Conservation (phyloP, 2,329 filamentous ascomycete species). For the Trichoderma brevicompactum region DNA sequence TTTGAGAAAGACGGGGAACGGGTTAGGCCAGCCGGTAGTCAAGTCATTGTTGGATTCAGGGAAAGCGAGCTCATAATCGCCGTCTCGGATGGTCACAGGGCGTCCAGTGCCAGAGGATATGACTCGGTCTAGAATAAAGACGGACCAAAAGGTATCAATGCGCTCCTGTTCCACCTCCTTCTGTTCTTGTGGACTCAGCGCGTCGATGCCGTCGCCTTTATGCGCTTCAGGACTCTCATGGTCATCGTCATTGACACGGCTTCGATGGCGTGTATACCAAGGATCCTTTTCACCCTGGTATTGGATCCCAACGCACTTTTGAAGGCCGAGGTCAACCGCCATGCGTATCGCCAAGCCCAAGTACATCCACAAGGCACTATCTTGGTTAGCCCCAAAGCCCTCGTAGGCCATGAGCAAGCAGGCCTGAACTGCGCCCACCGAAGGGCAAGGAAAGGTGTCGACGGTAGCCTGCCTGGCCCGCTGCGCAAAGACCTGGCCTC, state of each 20-base stretch:
- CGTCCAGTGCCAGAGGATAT: conserved; percentile 87
- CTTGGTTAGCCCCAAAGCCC: conserved; percentile 84
- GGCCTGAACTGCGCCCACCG: conserved; percentile 81
- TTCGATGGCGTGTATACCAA: conserved; percentile 53
- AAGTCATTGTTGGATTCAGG: conserved; percentile 56
- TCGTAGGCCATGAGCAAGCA: conserved; percentile 85
- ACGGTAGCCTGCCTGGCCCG: conserved; percentile 82
- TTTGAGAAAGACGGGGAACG: conserved; percentile 78
- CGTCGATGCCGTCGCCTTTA: conserved; percentile 45
- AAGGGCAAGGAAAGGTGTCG: conserved; percentile 81
- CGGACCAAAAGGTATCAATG: conserved; percentile 86
- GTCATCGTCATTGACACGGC: conserved; percentile 42
- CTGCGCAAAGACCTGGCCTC: conserved; percentile 78
- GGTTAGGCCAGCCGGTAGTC: conserved; percentile 70
- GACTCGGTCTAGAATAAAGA: conserved; percentile 84
- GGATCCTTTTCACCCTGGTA: conserved; percentile 60
- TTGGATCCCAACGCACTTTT: conserved; percentile 76
- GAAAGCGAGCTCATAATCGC: conserved; percentile 81
- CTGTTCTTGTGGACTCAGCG: conserved; percentile 56
- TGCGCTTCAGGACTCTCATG: conserved; percentile 48
- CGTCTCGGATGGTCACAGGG: conserved; percentile 80
- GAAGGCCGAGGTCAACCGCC: conserved; percentile 78
- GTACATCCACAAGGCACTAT: conserved; percentile 94
- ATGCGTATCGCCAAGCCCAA: conserved; percentile 84
- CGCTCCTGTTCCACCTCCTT: conserved; percentile 77